A percentile compares a stretch with the other conserved stretches of the same genome.
These are phyloP conservation scores for Huntiella omanensis DNA, from an alignment of 2,329 filamentous ascomycete species.

Conservation along the genomic window DNA sequence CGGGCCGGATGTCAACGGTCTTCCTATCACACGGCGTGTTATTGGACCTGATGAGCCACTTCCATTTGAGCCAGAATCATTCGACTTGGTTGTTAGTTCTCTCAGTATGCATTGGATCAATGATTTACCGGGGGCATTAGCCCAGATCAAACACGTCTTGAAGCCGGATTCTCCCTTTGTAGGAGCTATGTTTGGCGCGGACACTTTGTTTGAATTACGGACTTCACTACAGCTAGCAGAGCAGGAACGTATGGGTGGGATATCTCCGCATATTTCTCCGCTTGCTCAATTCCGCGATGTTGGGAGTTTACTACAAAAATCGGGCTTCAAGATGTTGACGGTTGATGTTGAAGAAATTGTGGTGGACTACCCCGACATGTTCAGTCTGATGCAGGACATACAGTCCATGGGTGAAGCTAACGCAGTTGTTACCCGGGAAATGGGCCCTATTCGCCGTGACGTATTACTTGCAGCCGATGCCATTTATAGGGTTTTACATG, in stretches of 20 bases:
- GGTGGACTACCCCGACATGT: conserved; percentile 79
- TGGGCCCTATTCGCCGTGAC: conserved; percentile 59
- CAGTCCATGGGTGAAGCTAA: conserved; percentile 95
- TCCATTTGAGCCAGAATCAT: conserved; percentile 56
- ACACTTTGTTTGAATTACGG: conserved; percentile 82
- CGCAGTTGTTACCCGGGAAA: conserved; percentile 68
- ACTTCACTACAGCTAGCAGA: conserved; percentile 87
- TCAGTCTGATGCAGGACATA: conserved; percentile 80
- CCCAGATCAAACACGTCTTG: conserved; percentile 68
- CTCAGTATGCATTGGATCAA: conserved; percentile 95
- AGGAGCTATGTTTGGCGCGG: conserved; percentile 89
- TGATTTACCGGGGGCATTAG: conserved; percentile 68
- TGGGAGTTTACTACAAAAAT: conserved; percentile 66
- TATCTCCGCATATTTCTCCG: conserved; percentile 78
- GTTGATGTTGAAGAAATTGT: conserved; percentile 96
- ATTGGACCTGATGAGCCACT: conserved; percentile 61
- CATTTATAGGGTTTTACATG: conserved; percentile 77
- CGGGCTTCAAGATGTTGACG: conserved; percentile 88
- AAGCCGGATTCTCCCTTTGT: conserved; percentile 87
- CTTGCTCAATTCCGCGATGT: conserved; percentile 83
- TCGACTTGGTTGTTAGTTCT: conserved; percentile 80
- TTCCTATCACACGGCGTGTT: conserved; percentile 56
- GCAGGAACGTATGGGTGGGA: conserved; percentile 74
- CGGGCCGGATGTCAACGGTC: conserved; percentile 52
- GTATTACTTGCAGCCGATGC: conserved; percentile 72